Conservation (phyloP, 1,284 basidiomycete genomes). For the Malassezia yamatoensis region DNA sequence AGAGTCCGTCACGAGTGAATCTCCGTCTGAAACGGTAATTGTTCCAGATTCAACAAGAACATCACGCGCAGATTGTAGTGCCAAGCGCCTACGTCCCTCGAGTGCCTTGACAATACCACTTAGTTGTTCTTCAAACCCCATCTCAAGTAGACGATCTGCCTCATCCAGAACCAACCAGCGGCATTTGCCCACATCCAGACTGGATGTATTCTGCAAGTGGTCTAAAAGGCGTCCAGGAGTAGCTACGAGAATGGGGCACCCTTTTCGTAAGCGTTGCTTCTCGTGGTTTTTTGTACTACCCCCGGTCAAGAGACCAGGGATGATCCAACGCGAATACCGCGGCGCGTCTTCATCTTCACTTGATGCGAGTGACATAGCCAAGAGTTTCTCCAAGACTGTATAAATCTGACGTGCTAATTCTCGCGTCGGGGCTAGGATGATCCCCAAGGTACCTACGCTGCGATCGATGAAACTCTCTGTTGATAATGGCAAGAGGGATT, state of each 20-base stretch:
- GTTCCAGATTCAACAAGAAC: conserved; percentile 24
- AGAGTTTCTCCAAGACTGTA: conserved; percentile 58
- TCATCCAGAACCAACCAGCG: conserved; percentile 95
- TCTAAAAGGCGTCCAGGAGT: conserved; percentile 64
- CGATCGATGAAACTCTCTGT: conserved; percentile 60
- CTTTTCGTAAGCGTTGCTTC: conserved; percentile 63
- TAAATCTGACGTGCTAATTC: conserved; percentile 90
- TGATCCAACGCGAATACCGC: conserved; percentile 64
- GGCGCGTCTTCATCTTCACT: conserved; percentile 50
- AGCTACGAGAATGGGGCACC: conserved; percentile 62
- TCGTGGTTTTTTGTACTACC: conserved; percentile 64
- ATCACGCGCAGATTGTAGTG: conserved; percentile 56
- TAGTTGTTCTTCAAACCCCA: conserved; percentile 51
- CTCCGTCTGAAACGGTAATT: conserved; percentile 14
- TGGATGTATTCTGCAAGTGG: conserved; percentile 70
- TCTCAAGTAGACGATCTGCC: conserved; percentile 75
- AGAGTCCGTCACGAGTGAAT: conserved; percentile 27
- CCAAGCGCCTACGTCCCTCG: conserved; percentile 35
- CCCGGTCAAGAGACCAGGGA: conserved; percentile 76
- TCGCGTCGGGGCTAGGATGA: conserved; percentile 86
- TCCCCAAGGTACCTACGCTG: conserved; percentile 76
- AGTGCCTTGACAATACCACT: conserved; percentile 62
- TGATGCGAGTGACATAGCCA: conserved; percentile 61
- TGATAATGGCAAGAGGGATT: conserved; percentile 81
- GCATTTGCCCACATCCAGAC: conserved; percentile 83